Conservation (phyloP, 176 grass and related monocot species). For the Lolium rigidum region DNA sequence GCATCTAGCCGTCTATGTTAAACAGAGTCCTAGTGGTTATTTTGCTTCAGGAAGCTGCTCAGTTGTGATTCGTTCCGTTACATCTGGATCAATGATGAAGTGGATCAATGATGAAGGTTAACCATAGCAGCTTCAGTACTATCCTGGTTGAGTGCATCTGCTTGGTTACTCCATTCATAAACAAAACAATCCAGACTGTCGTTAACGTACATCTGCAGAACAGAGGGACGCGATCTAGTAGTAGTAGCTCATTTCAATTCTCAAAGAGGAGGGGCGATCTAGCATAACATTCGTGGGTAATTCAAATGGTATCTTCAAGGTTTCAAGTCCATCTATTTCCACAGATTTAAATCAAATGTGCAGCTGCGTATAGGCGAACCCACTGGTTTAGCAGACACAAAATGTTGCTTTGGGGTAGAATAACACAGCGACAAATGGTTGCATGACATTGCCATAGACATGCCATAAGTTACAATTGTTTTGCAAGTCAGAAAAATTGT, state of each 20-base stretch:
- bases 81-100: constrained; percentile 34
- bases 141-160: not conserved
- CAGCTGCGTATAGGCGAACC: not conserved
- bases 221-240: too few relatives aligned
- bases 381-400: constrained; percentile 13
- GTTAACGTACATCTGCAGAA: not conserved
- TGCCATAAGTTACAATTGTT: constrained; percentile 19
- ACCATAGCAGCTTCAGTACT: not conserved
- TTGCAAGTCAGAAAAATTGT: not conserved
- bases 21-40: constrained; percentile 17
- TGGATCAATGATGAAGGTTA: constrained; percentile 28
- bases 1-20: not conserved
- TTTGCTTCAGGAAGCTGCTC: constrained; percentile 41
- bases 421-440: not conserved
- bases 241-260: too few relatives aligned
- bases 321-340: not conserved
- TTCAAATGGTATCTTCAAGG: not conserved
- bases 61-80: not conserved
- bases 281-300: not conserved
- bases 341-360: not conserved
- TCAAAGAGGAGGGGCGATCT: not conserved
- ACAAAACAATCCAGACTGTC: not conserved
- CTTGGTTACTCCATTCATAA: constrained; percentile 13
- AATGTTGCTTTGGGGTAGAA: not conserved
- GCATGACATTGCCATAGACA: not conserved